A percentile compares a stretch with the other conserved stretches of the same genome.
These are phyloP conservation scores for Diaporthe velutina DNA, from an alignment of 2,329 filamentous ascomycete species.

Conservation along the genomic window DNA sequence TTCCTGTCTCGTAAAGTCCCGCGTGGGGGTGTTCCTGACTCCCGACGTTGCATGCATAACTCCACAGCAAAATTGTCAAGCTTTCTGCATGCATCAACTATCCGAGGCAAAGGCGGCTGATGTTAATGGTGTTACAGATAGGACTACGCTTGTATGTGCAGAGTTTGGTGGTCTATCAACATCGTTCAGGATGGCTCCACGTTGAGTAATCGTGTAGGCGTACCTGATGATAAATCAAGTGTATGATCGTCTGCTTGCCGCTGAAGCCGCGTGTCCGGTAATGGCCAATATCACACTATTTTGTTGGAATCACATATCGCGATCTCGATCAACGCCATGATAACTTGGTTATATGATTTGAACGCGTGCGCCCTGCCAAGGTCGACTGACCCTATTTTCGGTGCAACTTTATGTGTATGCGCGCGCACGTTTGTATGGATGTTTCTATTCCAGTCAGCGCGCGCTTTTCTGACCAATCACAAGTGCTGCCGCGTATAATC, in stretches of 20 bases:
- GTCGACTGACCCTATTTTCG: neutral
- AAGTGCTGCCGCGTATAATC: neutral
- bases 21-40: constrained; percentile 2
- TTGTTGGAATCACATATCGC: neutral
- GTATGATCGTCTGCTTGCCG: neutral
- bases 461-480: neutral
- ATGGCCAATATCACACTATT: neutral
- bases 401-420: neutral
- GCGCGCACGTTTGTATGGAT: neutral
- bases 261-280: neutral
- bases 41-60: neutral
- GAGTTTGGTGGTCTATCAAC: neutral
- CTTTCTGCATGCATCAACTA: neutral
- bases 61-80: neutral
- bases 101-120: neutral
- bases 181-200: neutral
- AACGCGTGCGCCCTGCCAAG: neutral
- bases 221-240: neutral
- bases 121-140: neutral
- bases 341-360: neutral
- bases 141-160: neutral
- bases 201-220: neutral
- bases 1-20: neutral
- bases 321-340: neutral
- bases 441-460: neutral